These are phyloP conservation scores for Excoecaria cochinchinensis DNA, from an alignment of 345 rosid genomes.

Conservation along the genomic window DNA sequence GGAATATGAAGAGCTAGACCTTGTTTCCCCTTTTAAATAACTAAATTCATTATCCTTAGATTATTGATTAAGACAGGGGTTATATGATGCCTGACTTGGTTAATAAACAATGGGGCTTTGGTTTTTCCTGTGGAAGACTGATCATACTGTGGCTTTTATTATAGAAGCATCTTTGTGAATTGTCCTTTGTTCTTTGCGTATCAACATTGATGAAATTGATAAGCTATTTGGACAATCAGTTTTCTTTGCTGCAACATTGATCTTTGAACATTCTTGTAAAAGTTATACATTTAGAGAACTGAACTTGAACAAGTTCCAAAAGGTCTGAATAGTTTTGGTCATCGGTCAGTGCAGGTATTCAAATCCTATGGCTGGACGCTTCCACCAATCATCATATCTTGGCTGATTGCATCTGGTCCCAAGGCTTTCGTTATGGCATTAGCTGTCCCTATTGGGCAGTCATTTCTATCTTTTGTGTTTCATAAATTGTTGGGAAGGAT, in stretches of 20 bases:
- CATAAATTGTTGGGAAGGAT: conserved; percentile 29
- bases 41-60: background rate
- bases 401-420: conserved; percentile 51
- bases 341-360: conserved; percentile 45
- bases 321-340: conserved; percentile 8
- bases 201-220: background rate
- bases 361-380: conserved; percentile 59
- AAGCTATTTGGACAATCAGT: background rate
- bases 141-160: too few species aligned
- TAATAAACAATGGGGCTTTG: background rate
- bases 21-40: too few species aligned
- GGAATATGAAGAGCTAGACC: background rate
- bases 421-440: conserved; percentile 50
- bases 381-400: conserved; percentile 43
- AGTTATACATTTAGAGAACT: background rate
- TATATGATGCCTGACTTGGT: background rate
- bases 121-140: too few species aligned
- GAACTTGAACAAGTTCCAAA: background rate
- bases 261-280: background rate
- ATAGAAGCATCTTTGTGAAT: background rate
- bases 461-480: conserved; percentile 33
- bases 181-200: background rate
- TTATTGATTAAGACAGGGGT: background rate
- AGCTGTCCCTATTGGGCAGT: conserved; percentile 41
- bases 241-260: background rate